A percentile compares a stretch with the other conserved stretches of the same genome.
Conservation (phyloP, 139 green algal species). For the Chlorella sorokiniana region DNA sequence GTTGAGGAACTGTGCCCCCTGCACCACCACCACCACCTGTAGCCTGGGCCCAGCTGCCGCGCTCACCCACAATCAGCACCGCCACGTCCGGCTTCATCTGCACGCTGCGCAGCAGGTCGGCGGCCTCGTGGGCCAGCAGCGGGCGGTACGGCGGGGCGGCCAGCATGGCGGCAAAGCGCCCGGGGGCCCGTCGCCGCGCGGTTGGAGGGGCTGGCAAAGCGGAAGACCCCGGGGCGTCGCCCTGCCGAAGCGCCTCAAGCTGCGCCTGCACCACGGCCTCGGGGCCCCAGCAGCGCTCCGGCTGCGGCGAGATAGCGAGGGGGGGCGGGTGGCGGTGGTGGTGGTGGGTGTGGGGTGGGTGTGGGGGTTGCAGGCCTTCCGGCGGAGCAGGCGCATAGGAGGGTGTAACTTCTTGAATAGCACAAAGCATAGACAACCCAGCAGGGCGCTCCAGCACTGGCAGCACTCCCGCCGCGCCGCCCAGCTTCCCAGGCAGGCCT, state of each 20-base stretch:
- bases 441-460: no score
- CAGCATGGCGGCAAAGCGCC: conserved; percentile 18
- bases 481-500: no score
- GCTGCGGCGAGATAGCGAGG: neutral
- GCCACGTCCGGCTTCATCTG: conserved; percentile 51
- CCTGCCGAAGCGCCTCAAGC: conserved; percentile 15
- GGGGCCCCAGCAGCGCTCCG: conserved; percentile 23
- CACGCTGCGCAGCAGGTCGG: conserved; percentile 16
- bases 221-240: conserved; percentile 9
- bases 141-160: neutral
- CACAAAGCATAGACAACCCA: no score
- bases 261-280: conserved; percentile 26
- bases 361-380: no score
- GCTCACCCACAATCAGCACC: conserved; percentile 63
- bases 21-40: neutral
- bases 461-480: no score
- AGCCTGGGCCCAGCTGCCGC: neutral
- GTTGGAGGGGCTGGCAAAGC: conserved; percentile 21
- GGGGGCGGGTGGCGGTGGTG: neutral
- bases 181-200: neutral
- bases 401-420: no score
- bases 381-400: no score
- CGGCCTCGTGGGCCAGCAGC: conserved; percentile 6
- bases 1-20: neutral
- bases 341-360: neutral